Conservation (phyloP, 331 rosid species). For the Stylosanthes scabra region DNA sequence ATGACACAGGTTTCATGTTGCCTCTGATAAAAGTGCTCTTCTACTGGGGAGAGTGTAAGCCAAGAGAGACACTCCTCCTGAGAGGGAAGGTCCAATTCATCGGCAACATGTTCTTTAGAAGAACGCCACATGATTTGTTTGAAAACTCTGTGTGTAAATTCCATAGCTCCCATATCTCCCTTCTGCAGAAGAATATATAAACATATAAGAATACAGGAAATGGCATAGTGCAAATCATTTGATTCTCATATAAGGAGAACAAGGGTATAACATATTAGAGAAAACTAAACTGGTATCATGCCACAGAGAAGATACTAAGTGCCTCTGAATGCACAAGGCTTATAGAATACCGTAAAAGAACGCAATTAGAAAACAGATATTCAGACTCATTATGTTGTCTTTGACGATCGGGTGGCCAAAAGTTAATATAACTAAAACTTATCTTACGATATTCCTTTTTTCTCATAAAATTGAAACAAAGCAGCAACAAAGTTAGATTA, state of each 20-base stretch:
- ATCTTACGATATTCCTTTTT: slow-evolving; percentile 16
- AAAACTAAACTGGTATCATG: slow-evolving; percentile 24
- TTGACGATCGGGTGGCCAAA: slow-evolving; percentile 1
- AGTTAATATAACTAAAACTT: slow-evolving; percentile 14
- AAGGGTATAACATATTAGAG: slow-evolving; percentile 12
- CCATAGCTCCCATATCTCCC: slow-evolving; percentile 80
- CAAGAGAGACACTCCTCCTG: slow-evolving; percentile 91
- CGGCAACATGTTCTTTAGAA: slow-evolving; percentile 77
- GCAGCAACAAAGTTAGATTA: slow-evolving; percentile 9
- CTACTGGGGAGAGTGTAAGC: slow-evolving; percentile 89
- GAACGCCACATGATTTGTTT: slow-evolving; percentile 97
- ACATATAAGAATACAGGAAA: slow-evolving; percentile 32
- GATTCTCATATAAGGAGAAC: slow-evolving; percentile 12
- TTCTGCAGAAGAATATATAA: slow-evolving; percentile 58
- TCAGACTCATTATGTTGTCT: slow-evolving; percentile 20
- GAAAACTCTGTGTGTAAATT: slow-evolving; percentile 77
- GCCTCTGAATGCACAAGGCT: slow-evolving; percentile 15
- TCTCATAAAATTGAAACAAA: neutral
- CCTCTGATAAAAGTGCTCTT: slow-evolving; percentile 96
- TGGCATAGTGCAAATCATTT: neutral
- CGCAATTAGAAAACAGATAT: slow-evolving; percentile 3
- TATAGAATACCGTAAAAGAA: slow-evolving; percentile 26
- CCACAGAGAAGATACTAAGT: neutral
- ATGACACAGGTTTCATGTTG: slow-evolving; percentile 92
- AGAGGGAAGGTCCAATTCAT: slow-evolving; percentile 94